Evolutionary conservation across 2,329 filamentous ascomycete species (phyloP).

Genomic region (Phialophora tarda): DNA sequence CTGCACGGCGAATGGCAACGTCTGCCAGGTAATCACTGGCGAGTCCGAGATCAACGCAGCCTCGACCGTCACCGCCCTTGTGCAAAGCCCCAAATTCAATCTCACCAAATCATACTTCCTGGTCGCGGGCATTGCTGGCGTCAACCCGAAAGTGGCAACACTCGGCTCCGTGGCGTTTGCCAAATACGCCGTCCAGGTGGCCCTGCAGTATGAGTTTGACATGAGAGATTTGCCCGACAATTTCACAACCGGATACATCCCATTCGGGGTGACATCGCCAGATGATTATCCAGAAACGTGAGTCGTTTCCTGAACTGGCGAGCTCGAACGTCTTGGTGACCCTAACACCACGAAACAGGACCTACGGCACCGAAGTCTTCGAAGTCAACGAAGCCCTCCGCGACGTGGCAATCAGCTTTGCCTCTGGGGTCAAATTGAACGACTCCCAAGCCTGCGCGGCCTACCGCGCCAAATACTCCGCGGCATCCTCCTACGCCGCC

Average conservation of each 20-base stretch:
- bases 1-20: constrained; percentile 64
- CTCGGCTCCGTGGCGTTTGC: constrained; percentile 70
- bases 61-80: constrained; percentile 66
- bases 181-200: constrained; percentile 74
- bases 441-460: constrained; percentile 57
- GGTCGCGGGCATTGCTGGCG: constrained; percentile 73
- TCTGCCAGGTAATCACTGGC: constrained; percentile 65
- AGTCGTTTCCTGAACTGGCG: background rate
- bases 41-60: constrained; percentile 79
- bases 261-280: constrained; percentile 63
- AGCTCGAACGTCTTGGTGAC: background rate
- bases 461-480: constrained; percentile 62
- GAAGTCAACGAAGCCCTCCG: constrained; percentile 67
- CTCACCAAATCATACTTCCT: constrained; percentile 72
- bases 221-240: constrained; percentile 68
- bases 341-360: constrained; percentile 41
- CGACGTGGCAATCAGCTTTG: constrained; percentile 58
- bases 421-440: constrained; percentile 58
- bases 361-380: constrained; percentile 73
- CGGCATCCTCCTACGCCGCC: constrained; percentile 46
- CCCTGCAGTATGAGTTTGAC: constrained; percentile 77
- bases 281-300: constrained; percentile 58
- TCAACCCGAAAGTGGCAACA: constrained; percentile 71
- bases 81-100: constrained; percentile 68
- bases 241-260: constrained; percentile 71